Evolutionary conservation across 2,329 filamentous ascomycete genomes (phyloP).

Genomic region (Fusarium circinatum): DNA sequence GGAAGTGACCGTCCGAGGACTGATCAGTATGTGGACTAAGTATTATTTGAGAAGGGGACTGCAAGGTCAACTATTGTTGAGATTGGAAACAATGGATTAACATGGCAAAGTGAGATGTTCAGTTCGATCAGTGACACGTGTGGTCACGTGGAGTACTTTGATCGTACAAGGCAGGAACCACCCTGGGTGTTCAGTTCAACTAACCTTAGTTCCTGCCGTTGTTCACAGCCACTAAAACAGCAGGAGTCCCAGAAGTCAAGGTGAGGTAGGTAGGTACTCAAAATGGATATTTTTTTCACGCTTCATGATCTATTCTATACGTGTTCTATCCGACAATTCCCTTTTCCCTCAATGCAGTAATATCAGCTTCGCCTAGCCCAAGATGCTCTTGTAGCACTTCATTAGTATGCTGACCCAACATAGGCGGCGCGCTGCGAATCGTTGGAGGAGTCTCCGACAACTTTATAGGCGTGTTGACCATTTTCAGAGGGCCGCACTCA

Average conservation of each 20-base stretch:
- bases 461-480: slow-evolving; percentile 95
- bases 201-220: neutral
- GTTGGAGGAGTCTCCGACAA: slow-evolving; percentile 84
- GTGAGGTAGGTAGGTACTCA: neutral
- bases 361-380: slow-evolving; percentile 66
- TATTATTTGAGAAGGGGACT: neutral
- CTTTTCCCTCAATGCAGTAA: slow-evolving; percentile 69
- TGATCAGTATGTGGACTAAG: neutral
- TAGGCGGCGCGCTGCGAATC: slow-evolving; percentile 82
- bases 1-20: neutral
- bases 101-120: slow-evolving; percentile 26
- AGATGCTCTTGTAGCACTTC: slow-evolving; percentile 76
- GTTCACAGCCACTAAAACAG: neutral
- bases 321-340: slow-evolving; percentile 70
- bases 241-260: neutral
- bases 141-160: slow-evolving; percentile 26
- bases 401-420: slow-evolving; percentile 86
- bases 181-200: neutral
- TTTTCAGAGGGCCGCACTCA: slow-evolving; percentile 83
- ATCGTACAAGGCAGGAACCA: neutral
- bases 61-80: slow-evolving; percentile 8
- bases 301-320: neutral
- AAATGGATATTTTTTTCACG: neutral
- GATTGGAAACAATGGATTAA: slow-evolving; percentile 12
- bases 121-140: slow-evolving; percentile 17